Base-by-base conservation (phyloP, 164 flowering plant genomes). In the Protea cynaroides region DNA sequence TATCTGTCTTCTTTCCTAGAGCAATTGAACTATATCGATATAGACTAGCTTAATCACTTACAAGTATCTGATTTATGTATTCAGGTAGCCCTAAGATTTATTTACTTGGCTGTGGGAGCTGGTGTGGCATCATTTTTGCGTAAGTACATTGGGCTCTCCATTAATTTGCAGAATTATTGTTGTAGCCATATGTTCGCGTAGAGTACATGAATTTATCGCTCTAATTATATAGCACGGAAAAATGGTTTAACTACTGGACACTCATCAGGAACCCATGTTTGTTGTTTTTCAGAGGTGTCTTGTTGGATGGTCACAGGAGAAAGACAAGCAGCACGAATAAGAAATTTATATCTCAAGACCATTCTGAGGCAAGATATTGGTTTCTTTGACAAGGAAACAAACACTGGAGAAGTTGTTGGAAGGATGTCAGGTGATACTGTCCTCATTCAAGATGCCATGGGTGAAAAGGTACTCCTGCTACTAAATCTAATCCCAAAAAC, bases 391-490 rank as follows among this genome's bases (percentile, higher is more conserved):
- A 72, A 44, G 40, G 81, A 77, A 70, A 72, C 71, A 10, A 76
- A 64, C 58, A 71, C 80, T 3, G 86, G 86, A 23, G 81, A 83
- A 70, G 71, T 83, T 51, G 72, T 83, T 22, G 84, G 69, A 56
- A 73, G 80, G 59, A 75, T 83, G 81, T 80, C 84, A 17, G 81
- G 81, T 38, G 83, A 79, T 53, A 74, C 82, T 22, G 70, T 79
- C 34, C 78, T 81, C 63, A 79, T 83, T 59, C 86, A 80, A 74
- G 83, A 78, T 62, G 86, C 84, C 56, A 75, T 83, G 71, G 83
- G 83, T 0, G 86, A 83, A 64, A 83, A 83, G 84, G 82, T 78
- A 75, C 10, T 22, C 14, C 19, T 52, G 12, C 14, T 17, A 22
- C 19, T 8, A 22, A 22, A 23, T 17, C 17, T 23, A 55, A 24